Base-by-base conservation (phyloP, 805 yeast genomes). In the Candida krabiensis region DNA sequence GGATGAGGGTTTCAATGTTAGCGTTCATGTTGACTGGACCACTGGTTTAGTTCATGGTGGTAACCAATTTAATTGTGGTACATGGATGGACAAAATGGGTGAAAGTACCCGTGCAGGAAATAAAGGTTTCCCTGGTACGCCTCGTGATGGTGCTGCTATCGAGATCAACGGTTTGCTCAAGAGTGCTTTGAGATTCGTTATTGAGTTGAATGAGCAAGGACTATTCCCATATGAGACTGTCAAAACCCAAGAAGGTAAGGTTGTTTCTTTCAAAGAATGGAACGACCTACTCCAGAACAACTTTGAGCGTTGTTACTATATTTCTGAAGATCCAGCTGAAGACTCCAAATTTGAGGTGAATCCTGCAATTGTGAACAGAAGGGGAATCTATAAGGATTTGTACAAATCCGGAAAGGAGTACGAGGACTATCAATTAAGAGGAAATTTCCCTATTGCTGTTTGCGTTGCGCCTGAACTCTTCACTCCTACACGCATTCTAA, bases 41-140 rank as follows among this genome's bases (percentile, higher is more conserved):
- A 89, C 86, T 9, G 99, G 99, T 1, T 66, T 93, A 21, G 68
- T 90, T 4, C 84, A 79, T 60, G 99, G 98, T 31, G 98, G 99
- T 2, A 86, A 86, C 33, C 96, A 86, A 61, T 78, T 66, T 60
- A 91, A 91, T 58, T 91, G 99, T 67, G 99, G 99, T 16, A 93
- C 99, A 0, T 91, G 99, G 99, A 91, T 90, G 96, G 99, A 91
- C 64, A 91, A 91, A 66, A 91, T 91, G 98, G 99, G 99, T 18
- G 98, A 93, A 66, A 86, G 96, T 55, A 79, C 63, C 24, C 71
- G 64, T 39, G 96, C 98, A 0, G 83, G 84, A 1, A 82, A 79
- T 42, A 85, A 83, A 50, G 99, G 99, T n/a, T 69, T 77, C 24
- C 99, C 99, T 1, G 99, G 98, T 2, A 91, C 98, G 0, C 98